Percentiles rank a stretch among this genome's conserved stretches.
These are phyloP conservation scores for Phytophthora tubulina DNA, from an alignment of 352 stramenopile genomes.

Conservation along the genomic window DNA sequence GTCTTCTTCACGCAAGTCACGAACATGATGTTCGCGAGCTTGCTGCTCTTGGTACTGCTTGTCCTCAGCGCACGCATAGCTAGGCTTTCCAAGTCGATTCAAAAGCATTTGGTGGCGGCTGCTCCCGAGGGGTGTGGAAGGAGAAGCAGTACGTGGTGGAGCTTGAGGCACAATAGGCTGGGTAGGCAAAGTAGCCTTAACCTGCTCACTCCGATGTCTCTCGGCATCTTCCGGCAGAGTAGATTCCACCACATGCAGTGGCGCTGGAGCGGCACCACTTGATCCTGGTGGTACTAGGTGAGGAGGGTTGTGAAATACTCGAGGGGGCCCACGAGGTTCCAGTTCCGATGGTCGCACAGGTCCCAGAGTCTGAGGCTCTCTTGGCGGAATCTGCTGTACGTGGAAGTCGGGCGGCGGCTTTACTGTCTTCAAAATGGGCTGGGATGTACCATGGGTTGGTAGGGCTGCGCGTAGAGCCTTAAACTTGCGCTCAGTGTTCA, in stretches of 20 bases:
- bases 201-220: slow-evolving; percentile 19
- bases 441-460: slow-evolving; percentile 1
- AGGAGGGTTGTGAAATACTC: slow-evolving; percentile 24
- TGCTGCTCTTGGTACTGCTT: slow-evolving; percentile 53
- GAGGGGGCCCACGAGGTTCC: slow-evolving; percentile 34
- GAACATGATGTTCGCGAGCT: slow-evolving; percentile 55
- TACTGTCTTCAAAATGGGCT: slow-evolving; percentile 13
- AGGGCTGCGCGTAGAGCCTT: neutral
- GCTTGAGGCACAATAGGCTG: slow-evolving; percentile 10
- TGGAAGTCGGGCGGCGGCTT: slow-evolving; percentile 19
- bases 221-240: slow-evolving; percentile 26
- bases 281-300: neutral
- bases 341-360: slow-evolving; percentile 20
- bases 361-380: slow-evolving; percentile 30
- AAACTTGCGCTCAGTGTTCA: slow-evolving; percentile 37
- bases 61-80: slow-evolving; percentile 48
- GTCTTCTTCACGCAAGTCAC: slow-evolving; percentile 68
- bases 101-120: slow-evolving; percentile 69
- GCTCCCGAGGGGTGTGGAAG: slow-evolving; percentile 31
- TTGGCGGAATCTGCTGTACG: slow-evolving; percentile 36
- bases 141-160: slow-evolving; percentile 7
- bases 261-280: slow-evolving; percentile 6
- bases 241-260: slow-evolving; percentile 38
- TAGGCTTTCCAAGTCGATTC: slow-evolving; percentile 54
- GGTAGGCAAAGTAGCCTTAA: neutral